Evolutionary conservation across 2,329 filamentous ascomycete species (phyloP), one percentile per base, ranked within the genome.

Genomic region (Monosporascus sp.): DNA sequence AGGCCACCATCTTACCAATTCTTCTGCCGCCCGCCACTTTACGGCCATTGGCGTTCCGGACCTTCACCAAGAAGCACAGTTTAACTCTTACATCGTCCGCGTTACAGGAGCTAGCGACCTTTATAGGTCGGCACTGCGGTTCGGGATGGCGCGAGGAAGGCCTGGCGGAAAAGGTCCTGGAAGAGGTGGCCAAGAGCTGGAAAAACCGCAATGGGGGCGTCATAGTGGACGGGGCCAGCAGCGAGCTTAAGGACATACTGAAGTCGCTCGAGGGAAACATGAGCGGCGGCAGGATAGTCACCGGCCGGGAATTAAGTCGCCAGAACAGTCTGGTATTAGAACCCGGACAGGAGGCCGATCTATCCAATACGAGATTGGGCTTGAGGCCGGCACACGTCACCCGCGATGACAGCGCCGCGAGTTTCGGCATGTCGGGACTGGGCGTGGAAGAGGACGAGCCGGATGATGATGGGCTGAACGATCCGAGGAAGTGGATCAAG

Each of bases 71-170:
- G 72, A 99, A 97, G 67, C 91, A 99, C 73, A 95, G 93, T 63
- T 78, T 99, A 52, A 97, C 92, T 0, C 83, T 99, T 51, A 92
- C 90, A 7, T 94, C 93, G 0, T 85, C 91, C 0, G 91, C 94
- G 0, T 76, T 99, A 5, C 86, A 93, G 69, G 84, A 89, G 47
- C 79, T 99, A 34, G 92, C 94, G 20, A 81, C 83, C 1, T 99
- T 99, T 69, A 88, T 99, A 51, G 95, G 94, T 11, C 87, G 90
- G 62, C 88, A 96, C 71, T 99, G 94, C 69, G 94, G 94, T 36
- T 92, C 92, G 53, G 91, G 86, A 85, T 99, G 94, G 94, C 84
- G 93, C 64, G 92, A 97, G 74, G 91, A 96, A 69, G 93, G 95
- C 0, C 77, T 97, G 34, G 94, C 92, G 3, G 95, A 99, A 71